Evolutionary conservation across 179 eudicot species (phyloP), one percentile per base, ranked within the genome.

Genomic region (Corrigiola litoralis): DNA sequence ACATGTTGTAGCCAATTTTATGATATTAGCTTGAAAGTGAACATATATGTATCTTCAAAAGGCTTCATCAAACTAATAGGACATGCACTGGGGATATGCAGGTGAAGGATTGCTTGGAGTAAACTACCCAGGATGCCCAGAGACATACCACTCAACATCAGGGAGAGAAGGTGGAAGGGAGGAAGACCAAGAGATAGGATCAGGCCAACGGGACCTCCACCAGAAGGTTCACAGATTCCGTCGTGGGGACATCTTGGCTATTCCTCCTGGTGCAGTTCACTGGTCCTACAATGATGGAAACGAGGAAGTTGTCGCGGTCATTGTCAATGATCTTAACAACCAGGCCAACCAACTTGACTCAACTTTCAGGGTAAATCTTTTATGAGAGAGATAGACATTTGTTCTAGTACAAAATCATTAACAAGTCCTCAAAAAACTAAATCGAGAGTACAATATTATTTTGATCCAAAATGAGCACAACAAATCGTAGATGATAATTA

Each of bases 311-410:
- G 73, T 87, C 1, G 75, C 82, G 14, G 69, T 89, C 58, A 31
- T 66, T 38, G 73, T 89, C 37, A 72, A 75, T 42, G 88, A 89
- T 74, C 85, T 87, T 58, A 89, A 81, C 79, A 78, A 85, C 82
- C 81, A 65, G 11, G 70, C 85, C 55, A 89, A 89, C 80, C 94
- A 87, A 49, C 94, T 89, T 32, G 96, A 89, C 72, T 75, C 76
- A 24, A 45, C 55, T 38, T 70, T 73, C 69, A 81, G 87, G 78
- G 96, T 89, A 63, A 1, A n/a, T 45, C 47, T 18, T 10, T 20
- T n/a, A n/a, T n/a, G n/a, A n/a, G n/a, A n/a, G n/a, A n/a, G n/a
- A n/a, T n/a, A n/a, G n/a, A n/a, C n/a, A n/a, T n/a, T n/a, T n/a
- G n/a, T n/a, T n/a, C n/a, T n/a, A n/a, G n/a, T n/a, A n/a, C n/a